Base-by-base conservation (phyloP, 768 basidiomycete species). In the Lentinula boryana region DNA sequence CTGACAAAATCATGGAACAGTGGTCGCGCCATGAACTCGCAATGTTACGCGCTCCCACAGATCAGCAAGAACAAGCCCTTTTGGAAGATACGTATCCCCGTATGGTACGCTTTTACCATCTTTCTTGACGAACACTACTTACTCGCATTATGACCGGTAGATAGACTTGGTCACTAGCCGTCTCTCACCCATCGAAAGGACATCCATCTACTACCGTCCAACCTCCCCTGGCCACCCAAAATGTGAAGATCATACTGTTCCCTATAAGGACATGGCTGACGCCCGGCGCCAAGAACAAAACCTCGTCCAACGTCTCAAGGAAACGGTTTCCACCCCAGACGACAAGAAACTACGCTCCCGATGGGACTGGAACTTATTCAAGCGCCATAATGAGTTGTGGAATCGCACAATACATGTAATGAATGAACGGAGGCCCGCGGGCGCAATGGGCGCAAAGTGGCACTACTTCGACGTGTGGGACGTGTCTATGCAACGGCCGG, bases 301-400 rank as follows among this genome's bases (percentile, higher is more conserved):
- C 49, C 62, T 64, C 41, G 62, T 65, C 53, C 60, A 63, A n/a
- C 64, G 68, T 12, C 68, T 70, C 15, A 60, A 64, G 33, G 64
- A 64, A 4, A 63, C 65, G 41, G 63, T 68, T 9, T 59, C 63
- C 32, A 48, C 49, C 33, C 23, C 61, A 36, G 40, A 67, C 12
- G 49, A 67, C 27, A 69, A 67, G 58, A 62, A 66, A 36, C 65
- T 67, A 27, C 63, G 68, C 15, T 62, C 62, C 16, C 54, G 68
- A 16, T 71, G 70, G 70, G 70, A 71, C 48, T 71, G 70, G 70
- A 69, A 71, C 49, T 60, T 71, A 7, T 71, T 71, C 23, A 64
- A 65, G 59, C 55, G 60, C 40, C 68, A 68, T 50, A 71, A 70
- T 40, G 63, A 49, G 51, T 50, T 55, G 53, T 55, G 53, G 53